Evolutionary conservation across 2,329 filamentous ascomycete genomes (phyloP), one percentile per base, ranked within the genome.

Genomic region (Sporothrix sp.): DNA sequence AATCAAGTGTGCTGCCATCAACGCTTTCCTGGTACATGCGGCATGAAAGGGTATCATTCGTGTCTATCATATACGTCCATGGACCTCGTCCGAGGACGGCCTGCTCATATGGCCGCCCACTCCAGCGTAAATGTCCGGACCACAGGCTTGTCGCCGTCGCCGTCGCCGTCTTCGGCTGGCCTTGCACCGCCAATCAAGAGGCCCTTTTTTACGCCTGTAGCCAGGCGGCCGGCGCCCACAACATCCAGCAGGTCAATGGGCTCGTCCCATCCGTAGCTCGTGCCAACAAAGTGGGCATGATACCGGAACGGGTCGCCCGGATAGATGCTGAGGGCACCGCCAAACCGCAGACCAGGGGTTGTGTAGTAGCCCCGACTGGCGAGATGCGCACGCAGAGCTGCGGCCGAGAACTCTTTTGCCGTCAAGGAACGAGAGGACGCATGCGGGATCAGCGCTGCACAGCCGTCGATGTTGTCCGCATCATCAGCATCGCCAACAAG

Each of bases 191-290:
- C 91, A 52, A 98, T 76, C 49, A 98, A 70, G 60, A 89, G 96
- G 0, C 87, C 87, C 68, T 98, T 98, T 74, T 98, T 98, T 18
- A 97, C 93, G 45, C 87, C 87, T 2, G 93, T 97, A 0, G 90
- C 93, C 56, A 98, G 67, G 58, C 93, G 76, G 5, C 93, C 93
- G 7, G 88, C 89, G 18, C 82, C 85, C 14, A 97, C 84, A 13
- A 98, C 71, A 58, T 95, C 86, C 58, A 96, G 75, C 61, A 97
- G 71, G 33, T 85, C 78, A 51, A 98, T 84, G 58, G 89, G 81
- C 60, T 95, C 80, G 54, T 96, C 82, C 88, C 89, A 97, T n/a
- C 74, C 81, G 59, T 85, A 80, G 28, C 85, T 81, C n/a, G 84
- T 85, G 7, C 84, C 87, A 59, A 95, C 76, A 65, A 95, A 97